Evolutionary conservation across 2,329 filamentous ascomycete species (phyloP).

Genomic region (Colletotrichum sp.): DNA sequence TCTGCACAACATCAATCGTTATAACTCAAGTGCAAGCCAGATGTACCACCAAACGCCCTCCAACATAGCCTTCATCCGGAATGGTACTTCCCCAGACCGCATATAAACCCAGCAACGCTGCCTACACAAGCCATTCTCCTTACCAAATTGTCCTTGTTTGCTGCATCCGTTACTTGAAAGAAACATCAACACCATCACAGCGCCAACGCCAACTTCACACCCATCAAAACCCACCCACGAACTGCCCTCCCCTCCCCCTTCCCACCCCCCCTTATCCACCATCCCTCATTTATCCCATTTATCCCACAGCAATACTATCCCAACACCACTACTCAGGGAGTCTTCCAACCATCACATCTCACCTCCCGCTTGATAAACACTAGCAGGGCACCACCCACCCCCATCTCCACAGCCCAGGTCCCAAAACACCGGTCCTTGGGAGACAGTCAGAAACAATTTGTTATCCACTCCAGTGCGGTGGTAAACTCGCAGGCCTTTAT

Average conservation of each 20-base stretch:
- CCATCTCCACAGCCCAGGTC: not conserved
- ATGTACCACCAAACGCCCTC: no score
- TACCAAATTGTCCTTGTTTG: not conserved
- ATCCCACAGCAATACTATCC: not conserved
- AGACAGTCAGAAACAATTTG: not conserved
- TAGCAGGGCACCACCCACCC: not conserved
- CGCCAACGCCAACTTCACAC: not conserved
- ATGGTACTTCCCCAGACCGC: not conserved
- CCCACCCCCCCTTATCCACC: not conserved
- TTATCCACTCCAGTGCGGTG: not conserved
- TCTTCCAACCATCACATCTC: not conserved
- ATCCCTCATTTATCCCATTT: not conserved
- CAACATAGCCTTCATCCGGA: no score
- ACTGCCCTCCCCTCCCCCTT: not conserved
- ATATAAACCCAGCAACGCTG: not conserved
- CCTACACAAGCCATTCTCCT: not conserved
- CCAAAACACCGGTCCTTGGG: not conserved
- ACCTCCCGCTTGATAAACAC: not conserved
- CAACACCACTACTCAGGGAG: not conserved
- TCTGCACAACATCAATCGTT: no score
- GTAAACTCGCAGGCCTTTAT: not conserved
- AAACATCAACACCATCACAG: not conserved
- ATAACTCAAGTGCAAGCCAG: no score
- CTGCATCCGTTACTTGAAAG: not conserved
- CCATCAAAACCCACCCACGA: not conserved